These are phyloP conservation scores for Mycena crocata DNA, from an alignment of 768 basidiomycete species.

Conservation along the genomic window DNA sequence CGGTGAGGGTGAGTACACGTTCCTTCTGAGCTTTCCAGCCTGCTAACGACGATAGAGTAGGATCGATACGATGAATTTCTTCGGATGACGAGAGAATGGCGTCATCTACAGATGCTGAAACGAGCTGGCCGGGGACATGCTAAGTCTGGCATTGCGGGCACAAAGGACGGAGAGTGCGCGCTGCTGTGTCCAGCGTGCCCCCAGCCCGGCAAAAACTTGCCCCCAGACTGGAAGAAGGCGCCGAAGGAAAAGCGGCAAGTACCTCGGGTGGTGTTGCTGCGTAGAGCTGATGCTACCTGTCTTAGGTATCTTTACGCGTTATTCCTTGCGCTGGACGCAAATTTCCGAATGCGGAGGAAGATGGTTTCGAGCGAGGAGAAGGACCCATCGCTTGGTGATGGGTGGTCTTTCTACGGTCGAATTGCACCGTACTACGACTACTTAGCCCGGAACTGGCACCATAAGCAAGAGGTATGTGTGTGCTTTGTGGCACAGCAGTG, in stretches of 20 bases:
- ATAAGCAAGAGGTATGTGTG: slow-evolving; percentile 3
- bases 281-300: slow-evolving; percentile 1
- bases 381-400: slow-evolving; percentile 29
- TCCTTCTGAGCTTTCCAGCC: neutral
- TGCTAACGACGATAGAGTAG: slow-evolving; percentile 9
- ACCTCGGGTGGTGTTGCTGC: neutral
- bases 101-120: slow-evolving; percentile 35
- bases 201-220: slow-evolving; percentile 41
- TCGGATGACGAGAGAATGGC: slow-evolving; percentile 31
- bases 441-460: slow-evolving; percentile 4
- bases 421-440: slow-evolving; percentile 17
- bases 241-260: slow-evolving; percentile 20
- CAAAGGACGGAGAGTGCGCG: slow-evolving; percentile 35
- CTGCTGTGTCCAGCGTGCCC: slow-evolving; percentile 43
- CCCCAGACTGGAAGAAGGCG: slow-evolving; percentile 33
- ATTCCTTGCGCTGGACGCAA: slow-evolving; percentile 36
- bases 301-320: slow-evolving; percentile 27
- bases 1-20: neutral
- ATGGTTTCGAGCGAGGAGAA: slow-evolving; percentile 27
- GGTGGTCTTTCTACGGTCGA: slow-evolving; percentile 30
- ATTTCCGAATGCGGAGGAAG: slow-evolving; percentile 35
- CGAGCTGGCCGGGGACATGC: slow-evolving; percentile 34
- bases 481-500: neutral
- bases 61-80: slow-evolving; percentile 35
- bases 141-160: slow-evolving; percentile 28